A percentile compares a stretch with the other conserved stretches of the same genome.
Evolutionary conservation across 768 basidiomycete genomes (phyloP).

Genomic region (Hygrophoropsis aurantiaca): DNA sequence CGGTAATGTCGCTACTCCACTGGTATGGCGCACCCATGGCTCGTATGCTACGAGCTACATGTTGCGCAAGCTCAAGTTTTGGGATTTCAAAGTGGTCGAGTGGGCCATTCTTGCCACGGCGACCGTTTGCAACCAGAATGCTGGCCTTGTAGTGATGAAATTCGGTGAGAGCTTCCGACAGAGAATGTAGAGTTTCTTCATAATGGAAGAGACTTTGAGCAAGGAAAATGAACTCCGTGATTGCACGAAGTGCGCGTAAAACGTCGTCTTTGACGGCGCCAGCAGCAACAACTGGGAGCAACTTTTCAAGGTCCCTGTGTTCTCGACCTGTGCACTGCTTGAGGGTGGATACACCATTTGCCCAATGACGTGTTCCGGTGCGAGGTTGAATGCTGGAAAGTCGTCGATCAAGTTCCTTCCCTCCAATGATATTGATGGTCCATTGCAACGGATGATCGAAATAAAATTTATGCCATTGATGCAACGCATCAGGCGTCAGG

Average conservation of each 20-base stretch:
- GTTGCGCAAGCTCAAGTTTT: constrained; percentile 38
- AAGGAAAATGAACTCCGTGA: background rate
- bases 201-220: constrained; percentile 1
- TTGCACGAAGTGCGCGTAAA: background rate
- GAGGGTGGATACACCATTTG: constrained; percentile 4
- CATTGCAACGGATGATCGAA: constrained; percentile 25
- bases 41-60: constrained; percentile 24
- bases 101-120: constrained; percentile 7
- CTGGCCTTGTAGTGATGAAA: constrained; percentile 13
- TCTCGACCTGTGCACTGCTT: constrained; percentile 8
- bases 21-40: constrained; percentile 26
- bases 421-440: constrained; percentile 17
- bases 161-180: constrained; percentile 1
- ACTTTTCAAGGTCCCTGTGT: constrained; percentile 7
- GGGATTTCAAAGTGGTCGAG: constrained; percentile 39
- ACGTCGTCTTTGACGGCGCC: background rate
- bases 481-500: constrained; percentile 25
- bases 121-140: constrained; percentile 4
- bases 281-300: background rate
- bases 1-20: background rate
- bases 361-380: constrained; percentile 2
- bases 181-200: constrained; percentile 3
- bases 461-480: constrained; percentile 25
- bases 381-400: constrained; percentile 21
- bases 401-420: constrained; percentile 22